Evolutionary conservation across 768 basidiomycete species (phyloP).

Genomic region (Chalciporus sphaerocephalus): DNA sequence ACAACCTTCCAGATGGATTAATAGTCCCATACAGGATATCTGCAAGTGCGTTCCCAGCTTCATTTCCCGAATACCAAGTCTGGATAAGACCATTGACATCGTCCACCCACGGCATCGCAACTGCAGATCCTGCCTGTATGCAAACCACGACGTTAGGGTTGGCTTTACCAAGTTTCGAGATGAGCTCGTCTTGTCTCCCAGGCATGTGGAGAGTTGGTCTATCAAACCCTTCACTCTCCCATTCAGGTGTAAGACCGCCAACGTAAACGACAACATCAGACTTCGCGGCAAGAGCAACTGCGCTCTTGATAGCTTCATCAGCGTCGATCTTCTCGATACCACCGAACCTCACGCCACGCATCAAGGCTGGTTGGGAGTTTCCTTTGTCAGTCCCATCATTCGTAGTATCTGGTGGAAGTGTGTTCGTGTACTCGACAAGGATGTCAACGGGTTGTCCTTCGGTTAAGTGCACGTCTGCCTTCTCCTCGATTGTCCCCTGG

Average conservation of each 20-base stretch:
- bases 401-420: constrained; percentile 41
- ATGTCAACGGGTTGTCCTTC: constrained; percentile 48
- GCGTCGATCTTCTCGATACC: constrained; percentile 59
- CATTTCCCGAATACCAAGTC: constrained; percentile 64
- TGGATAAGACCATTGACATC: constrained; percentile 42
- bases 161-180: constrained; percentile 45
- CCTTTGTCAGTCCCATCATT: constrained; percentile 24
- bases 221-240: constrained; percentile 76
- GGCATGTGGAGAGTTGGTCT: constrained; percentile 58
- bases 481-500: constrained; percentile 67
- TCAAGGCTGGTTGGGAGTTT: constrained; percentile 59
- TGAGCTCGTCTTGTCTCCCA: constrained; percentile 55
- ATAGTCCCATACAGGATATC: constrained; percentile 68
- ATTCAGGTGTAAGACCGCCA: constrained; percentile 62
- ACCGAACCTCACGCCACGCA: constrained; percentile 72
- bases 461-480: constrained; percentile 42
- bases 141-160: constrained; percentile 58
- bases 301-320: constrained; percentile 51
- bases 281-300: constrained; percentile 49
- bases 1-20: constrained; percentile 66
- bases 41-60: constrained; percentile 62
- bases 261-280: constrained; percentile 57
- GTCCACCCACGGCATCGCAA: constrained; percentile 71
- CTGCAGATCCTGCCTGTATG: constrained; percentile 63
- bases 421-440: constrained; percentile 64